Percentiles rank a stretch among this genome's conserved stretches.
phyloP scores from a whole-genome alignment of 2,329 filamentous ascomycete species.

The Paradendryphiella salina region DNA sequence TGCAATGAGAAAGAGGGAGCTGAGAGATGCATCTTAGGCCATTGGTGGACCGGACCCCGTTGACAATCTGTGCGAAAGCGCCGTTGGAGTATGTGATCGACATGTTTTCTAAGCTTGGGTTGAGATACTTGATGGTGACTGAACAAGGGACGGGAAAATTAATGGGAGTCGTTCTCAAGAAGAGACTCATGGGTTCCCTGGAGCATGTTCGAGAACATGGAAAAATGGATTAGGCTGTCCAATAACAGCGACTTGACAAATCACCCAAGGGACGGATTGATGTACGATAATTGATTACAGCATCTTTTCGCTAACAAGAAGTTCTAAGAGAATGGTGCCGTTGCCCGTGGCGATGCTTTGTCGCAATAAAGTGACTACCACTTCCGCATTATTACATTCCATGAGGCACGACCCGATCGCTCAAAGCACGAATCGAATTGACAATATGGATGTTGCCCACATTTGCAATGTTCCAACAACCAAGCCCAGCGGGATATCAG shows the following conservation, averaged over 20 bases:
- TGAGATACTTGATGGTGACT: conserved; percentile 59
- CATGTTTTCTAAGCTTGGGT: conserved; percentile 62
- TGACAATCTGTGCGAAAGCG: conserved; percentile 56
- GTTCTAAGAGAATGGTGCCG: conserved; percentile 31
- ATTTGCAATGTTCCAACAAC: conserved; percentile 20
- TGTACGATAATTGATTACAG: conserved; percentile 31
- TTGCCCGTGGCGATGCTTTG: conserved; percentile 19
- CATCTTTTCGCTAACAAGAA: conserved; percentile 45
- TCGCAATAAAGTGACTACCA: conserved; percentile 21
- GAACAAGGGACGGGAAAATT: conserved; percentile 57
- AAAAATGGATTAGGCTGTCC: neutral
- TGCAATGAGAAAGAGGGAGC: conserved; percentile 48
- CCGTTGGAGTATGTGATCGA: conserved; percentile 63
- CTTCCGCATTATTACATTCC: conserved; percentile 16
- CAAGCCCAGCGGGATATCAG: conserved; percentile 24
- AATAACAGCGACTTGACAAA: neutral
- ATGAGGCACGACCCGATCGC: conserved; percentile 24
- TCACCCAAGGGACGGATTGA: neutral
- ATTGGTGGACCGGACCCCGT: conserved; percentile 59
- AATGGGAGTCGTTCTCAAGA: conserved; percentile 62
- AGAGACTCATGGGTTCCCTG: conserved; percentile 58
- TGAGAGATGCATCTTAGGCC: conserved; percentile 51
- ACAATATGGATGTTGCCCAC: conserved; percentile 15
- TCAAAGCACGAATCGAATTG: conserved; percentile 36
- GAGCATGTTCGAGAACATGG: conserved; percentile 39